Evolutionary conservation across 2,329 filamentous ascomycete species (phyloP).

Genomic region (Sporothrix inflata): DNA sequence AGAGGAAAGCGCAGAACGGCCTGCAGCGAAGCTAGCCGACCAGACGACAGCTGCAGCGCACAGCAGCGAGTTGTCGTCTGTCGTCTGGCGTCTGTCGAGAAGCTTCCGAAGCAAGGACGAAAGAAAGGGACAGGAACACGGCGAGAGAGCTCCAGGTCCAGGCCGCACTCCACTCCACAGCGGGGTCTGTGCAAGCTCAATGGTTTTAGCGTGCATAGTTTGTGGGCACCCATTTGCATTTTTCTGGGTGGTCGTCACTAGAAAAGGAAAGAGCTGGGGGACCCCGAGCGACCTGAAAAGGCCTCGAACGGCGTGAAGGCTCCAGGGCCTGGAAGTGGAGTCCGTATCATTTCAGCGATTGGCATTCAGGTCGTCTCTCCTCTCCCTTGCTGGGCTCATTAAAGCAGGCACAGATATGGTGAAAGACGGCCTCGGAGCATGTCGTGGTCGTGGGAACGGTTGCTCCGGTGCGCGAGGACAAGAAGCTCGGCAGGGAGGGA

Average conservation of each 20-base stretch:
- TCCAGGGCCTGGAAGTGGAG: no score
- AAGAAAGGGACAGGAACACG: not conserved
- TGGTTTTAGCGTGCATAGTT: slow-evolving; percentile 4
- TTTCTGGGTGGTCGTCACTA: not conserved
- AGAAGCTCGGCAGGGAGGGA: not conserved
- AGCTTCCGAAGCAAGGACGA: not conserved
- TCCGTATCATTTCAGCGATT: slow-evolving; percentile 21
- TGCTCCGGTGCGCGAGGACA: not conserved
- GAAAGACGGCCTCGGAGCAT: not conserved
- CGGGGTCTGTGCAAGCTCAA: slow-evolving; percentile 15
- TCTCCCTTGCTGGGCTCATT: slow-evolving; percentile 9
- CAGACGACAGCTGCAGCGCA: not conserved
- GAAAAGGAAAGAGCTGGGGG: slow-evolving; percentile 9
- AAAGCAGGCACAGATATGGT: not conserved
- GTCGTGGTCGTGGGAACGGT: not conserved
- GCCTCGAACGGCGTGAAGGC: no score
- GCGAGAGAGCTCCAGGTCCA: not conserved
- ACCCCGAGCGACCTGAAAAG: not conserved
- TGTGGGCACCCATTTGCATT: not conserved
- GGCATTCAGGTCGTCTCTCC: not conserved
- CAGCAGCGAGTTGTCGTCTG: slow-evolving; percentile 3
- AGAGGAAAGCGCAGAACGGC: not conserved
- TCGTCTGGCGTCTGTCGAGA: not conserved
- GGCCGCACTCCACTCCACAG: slow-evolving; percentile 12
- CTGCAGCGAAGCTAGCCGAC: not conserved